phyloP scores from a whole-genome alignment of 2,329 filamentous ascomycete species.

The Fusarium paranaense region DNA sequence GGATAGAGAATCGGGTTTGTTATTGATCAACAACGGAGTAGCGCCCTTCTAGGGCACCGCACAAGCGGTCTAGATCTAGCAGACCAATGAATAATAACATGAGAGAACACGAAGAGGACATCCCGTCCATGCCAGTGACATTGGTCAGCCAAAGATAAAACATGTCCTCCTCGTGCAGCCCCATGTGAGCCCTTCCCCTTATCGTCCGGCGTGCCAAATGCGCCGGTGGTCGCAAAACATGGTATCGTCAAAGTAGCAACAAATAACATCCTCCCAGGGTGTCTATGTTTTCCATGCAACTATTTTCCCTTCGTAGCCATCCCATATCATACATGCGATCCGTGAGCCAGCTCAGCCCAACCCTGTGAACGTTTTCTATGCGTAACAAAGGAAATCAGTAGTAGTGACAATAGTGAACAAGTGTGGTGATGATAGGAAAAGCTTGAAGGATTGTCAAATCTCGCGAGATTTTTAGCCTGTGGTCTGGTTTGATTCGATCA shows the following conservation, averaged over 20 bases:
- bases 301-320: conserved; percentile 4
- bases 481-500: neutral
- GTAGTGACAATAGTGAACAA: neutral
- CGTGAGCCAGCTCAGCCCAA: conserved; percentile 20
- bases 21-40: conserved; percentile 14
- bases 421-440: conserved; percentile 8
- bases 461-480: neutral
- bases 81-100: conserved; percentile 8
- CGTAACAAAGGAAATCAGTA: conserved; percentile 32
- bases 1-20: conserved; percentile 1
- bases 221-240: conserved; percentile 18
- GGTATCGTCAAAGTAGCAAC: conserved; percentile 35
- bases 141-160: conserved; percentile 18
- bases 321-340: conserved; percentile 40
- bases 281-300: conserved; percentile 27
- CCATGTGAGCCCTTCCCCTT: neutral
- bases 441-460: conserved; percentile 1
- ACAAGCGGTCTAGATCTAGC: conserved; percentile 9
- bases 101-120: conserved; percentile 11
- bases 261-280: conserved; percentile 16
- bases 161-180: conserved; percentile 2
- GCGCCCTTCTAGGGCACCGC: conserved; percentile 10
- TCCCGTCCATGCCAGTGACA: conserved; percentile 12
- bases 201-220: conserved; percentile 14
- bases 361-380: conserved; percentile 26